Conservation (phyloP, 139 green algal species). For the Ostreobium quekettii region DNA sequence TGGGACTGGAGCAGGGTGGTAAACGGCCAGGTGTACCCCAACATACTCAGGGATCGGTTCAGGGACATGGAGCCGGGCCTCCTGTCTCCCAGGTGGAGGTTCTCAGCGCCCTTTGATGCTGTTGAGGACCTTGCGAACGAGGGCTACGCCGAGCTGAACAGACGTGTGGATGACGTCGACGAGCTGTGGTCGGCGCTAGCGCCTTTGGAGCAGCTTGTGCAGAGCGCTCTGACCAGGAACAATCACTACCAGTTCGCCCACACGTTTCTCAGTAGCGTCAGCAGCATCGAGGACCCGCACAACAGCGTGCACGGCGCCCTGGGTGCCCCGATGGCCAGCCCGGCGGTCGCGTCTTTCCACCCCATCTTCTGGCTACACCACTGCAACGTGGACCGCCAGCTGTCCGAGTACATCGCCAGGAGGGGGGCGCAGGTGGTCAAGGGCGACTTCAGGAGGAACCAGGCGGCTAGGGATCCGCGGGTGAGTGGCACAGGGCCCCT, state of each 20-base stretch:
- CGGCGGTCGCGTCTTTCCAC: constrained; percentile 23
- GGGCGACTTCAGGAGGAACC: neutral
- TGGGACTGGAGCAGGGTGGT: constrained; percentile 21
- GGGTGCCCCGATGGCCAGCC: constrained; percentile 21
- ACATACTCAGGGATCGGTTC: constrained; percentile 12
- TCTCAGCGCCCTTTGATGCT: no score
- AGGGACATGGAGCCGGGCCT: neutral
- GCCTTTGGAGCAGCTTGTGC: neutral
- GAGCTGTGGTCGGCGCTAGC: neutral
- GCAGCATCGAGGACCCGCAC: constrained; percentile 25
- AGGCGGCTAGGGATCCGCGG: no score
- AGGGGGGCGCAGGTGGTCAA: neutral
- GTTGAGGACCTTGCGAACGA: no score
- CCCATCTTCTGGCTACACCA: constrained; percentile 36
- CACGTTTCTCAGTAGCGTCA: neutral
- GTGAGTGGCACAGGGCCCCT: no score
- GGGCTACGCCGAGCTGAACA: neutral
- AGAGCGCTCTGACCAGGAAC: neutral
- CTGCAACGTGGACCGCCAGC: constrained; percentile 8
- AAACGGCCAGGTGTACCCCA: constrained; percentile 18
- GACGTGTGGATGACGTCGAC: neutral
- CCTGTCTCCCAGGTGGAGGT: no score
- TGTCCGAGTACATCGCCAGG: neutral
- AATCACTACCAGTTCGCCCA: constrained; percentile 19
- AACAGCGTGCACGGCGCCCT: constrained; percentile 25